Base-by-base conservation (phyloP, 2,329 filamentous ascomycete species). In the Colletotrichum karsti region DNA sequence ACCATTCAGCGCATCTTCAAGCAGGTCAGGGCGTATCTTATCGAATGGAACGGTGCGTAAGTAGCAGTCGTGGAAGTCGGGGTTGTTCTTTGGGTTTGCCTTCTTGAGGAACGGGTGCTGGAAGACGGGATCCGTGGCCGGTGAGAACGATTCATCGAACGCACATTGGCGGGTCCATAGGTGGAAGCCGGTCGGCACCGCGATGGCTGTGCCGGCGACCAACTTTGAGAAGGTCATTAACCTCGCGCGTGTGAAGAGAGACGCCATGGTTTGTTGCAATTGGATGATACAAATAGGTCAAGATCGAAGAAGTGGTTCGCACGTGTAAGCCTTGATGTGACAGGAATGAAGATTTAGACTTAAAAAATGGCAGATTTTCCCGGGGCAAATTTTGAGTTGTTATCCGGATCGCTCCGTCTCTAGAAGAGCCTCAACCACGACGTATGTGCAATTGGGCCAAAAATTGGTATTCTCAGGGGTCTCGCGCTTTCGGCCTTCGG, bases 141-240 rank as follows among this genome's bases (percentile, higher is more conserved):
- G 59, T 4, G 58, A 50, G 39, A 69, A 71, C 2, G 53, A 41
- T 2, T 63, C 62, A 5, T 66, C 63, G n/a, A 71, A 69, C 4
- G 4, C 35, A 53, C 67, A 67, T 2, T 54, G 55, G 10, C 61
- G 55, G 20, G 67, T 69, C 69, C 67, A 71, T 18, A 55, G 28
- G n/a, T 62, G 20, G 12, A 70, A 74, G 71, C 55, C 56, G 10
- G 30, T 28, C 2, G 62, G 46, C 5, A 42, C 50, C 4, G 15
- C 28, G 10, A 61, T 26, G 15, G 62, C 41, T 6, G 61, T 42
- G 41, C 48, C 62, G 10, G 51, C 55, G 4, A 22, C 35, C n/a
- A 53, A 7, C 26, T 61, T 55, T 61, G 62, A 61, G 12, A 67
- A 18, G 6, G 58, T 28, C 0, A 24, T 3, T 1, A 57, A 9